Conservation (phyloP, 2,329 filamentous ascomycete species). For the Pseudogymnoascus sp. region DNA sequence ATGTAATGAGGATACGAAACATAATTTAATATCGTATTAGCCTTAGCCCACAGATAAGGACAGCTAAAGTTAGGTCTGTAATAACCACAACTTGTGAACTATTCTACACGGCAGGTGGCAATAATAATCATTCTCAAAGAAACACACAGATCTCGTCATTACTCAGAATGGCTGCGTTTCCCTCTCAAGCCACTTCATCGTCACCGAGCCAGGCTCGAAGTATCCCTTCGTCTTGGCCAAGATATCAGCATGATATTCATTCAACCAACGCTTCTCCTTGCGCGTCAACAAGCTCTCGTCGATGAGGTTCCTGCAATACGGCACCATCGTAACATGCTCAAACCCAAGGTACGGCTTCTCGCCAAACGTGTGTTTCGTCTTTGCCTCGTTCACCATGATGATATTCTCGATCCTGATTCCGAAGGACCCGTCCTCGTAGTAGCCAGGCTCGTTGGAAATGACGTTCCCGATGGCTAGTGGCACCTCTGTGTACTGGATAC, state of each 20-base stretch:
- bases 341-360: constrained; percentile 93
- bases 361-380: constrained; percentile 80
- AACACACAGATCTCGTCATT: neutral
- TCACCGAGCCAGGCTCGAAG: constrained; percentile 66
- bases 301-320: constrained; percentile 84
- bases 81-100: neutral
- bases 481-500: constrained; percentile 86
- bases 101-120: neutral
- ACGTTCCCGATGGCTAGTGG: constrained; percentile 87
- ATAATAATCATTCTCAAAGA: neutral
- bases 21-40: constrained; percentile 4
- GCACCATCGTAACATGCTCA: constrained; percentile 95
- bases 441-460: constrained; percentile 91
- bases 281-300: constrained; percentile 64
- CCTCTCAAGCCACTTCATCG: constrained; percentile 72
- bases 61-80: neutral
- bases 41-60: neutral
- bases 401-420: constrained; percentile 97
- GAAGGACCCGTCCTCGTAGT: constrained; percentile 91
- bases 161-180: constrained; percentile 61
- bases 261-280: constrained; percentile 77
- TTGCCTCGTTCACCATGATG: constrained; percentile 79
- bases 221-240: constrained; percentile 71
- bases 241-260: constrained; percentile 76
- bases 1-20: constrained; percentile 1